Base-by-base conservation (phyloP, 257 asterid species). In the Nicotiana attenuata region DNA sequence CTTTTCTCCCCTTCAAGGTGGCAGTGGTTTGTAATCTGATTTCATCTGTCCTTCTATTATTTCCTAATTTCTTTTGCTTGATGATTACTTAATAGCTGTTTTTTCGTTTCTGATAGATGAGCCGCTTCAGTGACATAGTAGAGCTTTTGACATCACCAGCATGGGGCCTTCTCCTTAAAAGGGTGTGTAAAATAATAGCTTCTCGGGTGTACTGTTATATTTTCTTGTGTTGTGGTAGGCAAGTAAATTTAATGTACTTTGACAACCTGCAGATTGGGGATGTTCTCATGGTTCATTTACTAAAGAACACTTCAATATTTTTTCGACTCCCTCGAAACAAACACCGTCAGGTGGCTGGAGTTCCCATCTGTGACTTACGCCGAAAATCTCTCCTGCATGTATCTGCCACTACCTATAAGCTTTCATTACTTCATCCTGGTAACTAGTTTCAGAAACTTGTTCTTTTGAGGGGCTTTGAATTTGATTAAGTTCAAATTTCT, bases 341-440 rank as follows among this genome's bases (percentile, higher is more conserved):
- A 83, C 82, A 89, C 87, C 88, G 68, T 83, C 99, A 95, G 86
- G 90, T 93, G 80, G 81, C 93, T 77, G 99, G 99, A 66, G 85
- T 78, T 71, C 93, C 97, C 17, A 88, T 93, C 88, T 89, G 87
- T 82, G 83, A 85, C 76, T 73, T 89, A 81, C 69, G 89, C 88
- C 19, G 22, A 29, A 85, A 84, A 76, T 26, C 65, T 77, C 80
- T 85, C 61, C 77, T 80, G 80, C 77, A 31, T 83, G 50, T 64
- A 64, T 86, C 84, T 19, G 76, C 47, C 60, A 81, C 83, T 60
- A 80, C 53, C 79, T 38, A 83, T 50, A 82, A 79, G 83, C 83
- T 76, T 64, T 86, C 69, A 65, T 47, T 38, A 19, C 63, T 64
- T 53, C 59, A 65, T 69, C 35, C n/a, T 59, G 55, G 79, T 75